These are phyloP conservation scores for Nakaseomyces kungkrabaensis DNA, from an alignment of 1,139 yeast species.

Conservation along the genomic window DNA sequence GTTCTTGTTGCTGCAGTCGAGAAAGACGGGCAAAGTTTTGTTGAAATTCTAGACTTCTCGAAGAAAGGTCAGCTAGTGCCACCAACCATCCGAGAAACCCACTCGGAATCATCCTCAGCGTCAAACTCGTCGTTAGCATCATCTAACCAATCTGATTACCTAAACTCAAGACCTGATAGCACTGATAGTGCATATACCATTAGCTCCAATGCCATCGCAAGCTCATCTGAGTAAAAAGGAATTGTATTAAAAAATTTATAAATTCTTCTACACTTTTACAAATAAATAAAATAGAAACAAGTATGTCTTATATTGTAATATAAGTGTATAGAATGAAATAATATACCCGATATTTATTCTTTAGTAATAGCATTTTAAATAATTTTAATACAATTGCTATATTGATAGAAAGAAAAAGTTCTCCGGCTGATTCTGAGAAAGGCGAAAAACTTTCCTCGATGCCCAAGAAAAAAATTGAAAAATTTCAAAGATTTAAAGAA, in stretches of 20 bases:
- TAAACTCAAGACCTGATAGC: slow-evolving; percentile 28
- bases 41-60: slow-evolving; percentile 76
- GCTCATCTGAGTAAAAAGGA: not conserved
- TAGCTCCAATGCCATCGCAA: slow-evolving; percentile 1
- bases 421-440: not conserved
- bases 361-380: no score
- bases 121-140: not conserved
- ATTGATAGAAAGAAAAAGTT: not conserved
- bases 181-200: not conserved
- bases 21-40: slow-evolving; percentile 51
- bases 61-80: not conserved
- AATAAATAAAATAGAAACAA: not conserved
- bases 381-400: no score
- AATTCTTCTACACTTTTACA: not conserved
- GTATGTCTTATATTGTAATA: not conserved
- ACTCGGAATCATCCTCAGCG: not conserved
- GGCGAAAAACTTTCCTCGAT: not conserved
- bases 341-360: not conserved
- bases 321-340: not conserved
- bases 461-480: not conserved
- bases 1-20: slow-evolving; percentile 89
- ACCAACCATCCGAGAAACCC: not conserved
- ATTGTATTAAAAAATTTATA: no score
- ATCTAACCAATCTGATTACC: slow-evolving; percentile 26
- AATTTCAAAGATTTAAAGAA: not conserved